Base-by-base conservation (phyloP, 495 filamentous ascomycete species). In the Trichocladium antarcticum region DNA sequence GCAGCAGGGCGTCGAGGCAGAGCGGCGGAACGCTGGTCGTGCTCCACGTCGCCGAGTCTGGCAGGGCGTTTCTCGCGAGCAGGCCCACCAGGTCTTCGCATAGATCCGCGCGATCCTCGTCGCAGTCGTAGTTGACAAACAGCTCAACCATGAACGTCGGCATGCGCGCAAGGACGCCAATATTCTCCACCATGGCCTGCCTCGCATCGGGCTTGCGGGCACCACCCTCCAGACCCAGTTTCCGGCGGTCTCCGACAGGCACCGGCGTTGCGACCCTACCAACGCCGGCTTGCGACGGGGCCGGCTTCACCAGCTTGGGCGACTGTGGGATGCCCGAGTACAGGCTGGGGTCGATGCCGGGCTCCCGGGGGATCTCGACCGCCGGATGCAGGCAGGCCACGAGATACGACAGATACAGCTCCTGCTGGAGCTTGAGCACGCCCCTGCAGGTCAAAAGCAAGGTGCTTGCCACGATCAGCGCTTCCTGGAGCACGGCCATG, bases 1-100 rank as follows among this genome's bases (percentile, higher is more conserved):
- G 81, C 12, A 99, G 74, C 1, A 97, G 74, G 39, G 92, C 84
- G 59, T 99, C 92, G 8, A 99, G 70, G 59, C 93, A 99, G 16
- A 99, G 66, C 3, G 93, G 92, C 15, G 92, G 92, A 10, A 99
- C 92, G 61, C 93, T 99, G 21, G 92, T 96, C 0, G 92, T 99
- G 64, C 92, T 99, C 92, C 92, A 99, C 19, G 90, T 97, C 10
- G 89, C 93, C 3, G 92, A 95, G 59, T 99, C 92, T 7, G 92
- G 92, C 56, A 99, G 88, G 9, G 92, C 92, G 59, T 94, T 97
- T 47, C 92, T 75, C 22, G 92, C 89, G 32, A 99, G 74, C 32
- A 99, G 67, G 3, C 92, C 90, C 37, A 99, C 79, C 75, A 97
- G 82, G 58, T 99, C 92, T 64, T 93, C 87, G 58, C 93, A 99